Base-by-base conservation (phyloP, 352 stramenopile species). In the Globisporangium lucens region DNA sequence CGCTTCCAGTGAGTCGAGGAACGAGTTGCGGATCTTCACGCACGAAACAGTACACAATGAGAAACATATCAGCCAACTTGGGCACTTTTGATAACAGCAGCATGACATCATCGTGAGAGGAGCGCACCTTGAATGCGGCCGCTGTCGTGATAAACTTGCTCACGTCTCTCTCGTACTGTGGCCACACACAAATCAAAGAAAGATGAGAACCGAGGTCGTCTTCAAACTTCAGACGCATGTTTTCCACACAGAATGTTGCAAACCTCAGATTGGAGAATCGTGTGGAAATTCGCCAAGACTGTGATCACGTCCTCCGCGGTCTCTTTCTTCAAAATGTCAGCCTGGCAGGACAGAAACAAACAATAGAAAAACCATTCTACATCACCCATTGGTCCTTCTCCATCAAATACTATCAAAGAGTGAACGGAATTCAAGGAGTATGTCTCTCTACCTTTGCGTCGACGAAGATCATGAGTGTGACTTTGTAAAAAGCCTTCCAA, bases 401-500 rank as follows among this genome's bases (percentile, higher is more conserved):
- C 41, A 20, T 46, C 38, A 46, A 46, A 46, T 12, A 46, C 6
- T 46, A 46, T 46, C 38, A 46, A 46, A 13, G 24, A 49, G 0
- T 8, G 6, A 22, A 49, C 15, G 41, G 4, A 49, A n/a, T 10
- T n/a, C 41, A 22, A 47, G 13, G 5, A 29, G 24, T 24, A 24
- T 24, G 24, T 24, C 24, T 24, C 6, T 27, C 36, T 71, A 82
- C 72, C 76, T 85, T 73, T 56, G 82, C 67, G 15, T 53, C 69
- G 47, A 56, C 70, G 27, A 83, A 80, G 52, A 85, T 77, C 36
- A 73, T 64, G 29, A 83, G 67, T 52, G 74, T 80, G 9, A 73
- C 66, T 59, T 77, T 77, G 22, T 80, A 83, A 51, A 85, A 83
- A 10, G 76, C 66, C 41, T 83, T 80, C 78, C 78, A 85, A 0